Base-by-base conservation (phyloP, 345 rosid species). In the Capsella bursapastoris region DNA sequence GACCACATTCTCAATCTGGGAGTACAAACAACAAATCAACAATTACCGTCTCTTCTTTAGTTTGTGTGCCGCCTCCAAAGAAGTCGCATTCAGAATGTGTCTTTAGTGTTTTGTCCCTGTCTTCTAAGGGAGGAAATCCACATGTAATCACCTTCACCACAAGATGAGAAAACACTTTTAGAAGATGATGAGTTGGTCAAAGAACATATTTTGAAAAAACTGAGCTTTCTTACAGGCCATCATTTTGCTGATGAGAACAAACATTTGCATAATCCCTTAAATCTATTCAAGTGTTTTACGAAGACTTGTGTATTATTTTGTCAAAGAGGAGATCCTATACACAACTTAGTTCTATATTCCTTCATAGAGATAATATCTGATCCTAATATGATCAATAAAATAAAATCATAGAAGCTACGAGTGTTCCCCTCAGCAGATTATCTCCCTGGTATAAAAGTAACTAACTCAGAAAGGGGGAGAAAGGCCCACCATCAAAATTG, bases 91-190 rank as follows among this genome's bases (percentile, higher is more conserved):
- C 92, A 10, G 83, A 84, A 75, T 90, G 80, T 71, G 79, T 64
- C 75, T 88, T 89, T 52, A 84, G 78, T 71, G 99, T 90, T 79
- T 86, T 87, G 8, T 83, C 87, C 70, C 97, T 88, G 64, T 88
- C 93, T 82, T 92, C 99, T 57, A 92, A 52, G 8, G 97, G 97
- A 76, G 98, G 97, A 85, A 95, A 95, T 32, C 99, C 98, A 45
- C 99, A 95, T 2, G 96, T 89, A 64, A 79, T 74, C 70, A 95
- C 93, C 99, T 92, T 70, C 59, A 78, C 43, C 64, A 66, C 28
- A 66, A 58, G 18, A 71, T 8, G 43, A 65, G 43, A 27, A 8
- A 22, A 59, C 27, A 11, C 25, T 31, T 49, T 45, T 14, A 53
- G 40, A 61, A 43, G 43, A 52, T 16, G 14, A 56, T 6, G 57